Percentiles rank a stretch among this genome's conserved stretches.
phyloP scores from a whole-genome alignment of 176 grass and related monocot species.

The bread wheat (Triticum aestivum) region DNA sequence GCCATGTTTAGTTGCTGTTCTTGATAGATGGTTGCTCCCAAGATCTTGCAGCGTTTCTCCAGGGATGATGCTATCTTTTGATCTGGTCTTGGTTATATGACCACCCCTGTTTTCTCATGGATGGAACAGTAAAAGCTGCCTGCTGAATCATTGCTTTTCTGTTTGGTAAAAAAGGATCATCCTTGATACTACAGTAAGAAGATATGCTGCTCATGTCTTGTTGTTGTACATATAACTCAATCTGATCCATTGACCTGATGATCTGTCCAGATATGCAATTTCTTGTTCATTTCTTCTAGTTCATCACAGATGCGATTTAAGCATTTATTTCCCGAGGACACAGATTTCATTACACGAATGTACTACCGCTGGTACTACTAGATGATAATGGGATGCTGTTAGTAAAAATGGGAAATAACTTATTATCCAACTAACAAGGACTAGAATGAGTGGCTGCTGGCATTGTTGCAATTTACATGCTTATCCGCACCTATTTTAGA shows the following conservation, averaged over 20 bases:
- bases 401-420: background rate
- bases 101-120: background rate
- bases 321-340: background rate
- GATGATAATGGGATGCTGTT: background rate
- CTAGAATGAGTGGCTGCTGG: background rate
- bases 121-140: background rate
- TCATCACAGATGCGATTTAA: background rate
- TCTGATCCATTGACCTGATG: background rate
- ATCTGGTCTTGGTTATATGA: slow-evolving; percentile 11
- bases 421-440: slow-evolving; percentile 3
- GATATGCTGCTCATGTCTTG: slow-evolving; percentile 2
- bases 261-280: background rate
- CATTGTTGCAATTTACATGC: slow-evolving; percentile 6
- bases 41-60: slow-evolving; percentile 23
- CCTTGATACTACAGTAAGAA: background rate
- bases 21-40: background rate
- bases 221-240: background rate
- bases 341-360: background rate
- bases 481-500: background rate
- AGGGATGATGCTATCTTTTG: background rate
- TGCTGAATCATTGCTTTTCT: background rate
- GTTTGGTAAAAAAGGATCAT: background rate
- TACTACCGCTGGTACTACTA: background rate
- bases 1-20: background rate
- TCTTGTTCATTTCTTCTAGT: background rate